A percentile compares a stretch with the other conserved stretches of the same genome.
Conservation (phyloP, 352 stramenopile genomes). For the Pythium brassicae region DNA sequence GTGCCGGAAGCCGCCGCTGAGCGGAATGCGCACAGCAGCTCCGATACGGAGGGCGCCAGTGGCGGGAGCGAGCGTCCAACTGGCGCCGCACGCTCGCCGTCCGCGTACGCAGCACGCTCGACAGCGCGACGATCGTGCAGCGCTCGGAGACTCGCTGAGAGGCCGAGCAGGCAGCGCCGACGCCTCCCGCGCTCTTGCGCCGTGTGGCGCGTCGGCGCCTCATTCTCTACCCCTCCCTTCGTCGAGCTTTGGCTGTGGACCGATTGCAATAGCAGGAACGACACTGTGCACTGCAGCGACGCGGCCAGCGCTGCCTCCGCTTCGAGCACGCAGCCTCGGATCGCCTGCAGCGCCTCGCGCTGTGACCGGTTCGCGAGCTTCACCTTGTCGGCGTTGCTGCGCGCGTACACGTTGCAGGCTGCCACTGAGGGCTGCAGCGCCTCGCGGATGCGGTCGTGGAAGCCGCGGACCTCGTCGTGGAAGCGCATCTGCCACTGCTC, state of each 20-base stretch:
- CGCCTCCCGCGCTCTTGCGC: background rate
- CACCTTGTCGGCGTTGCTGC: slow-evolving; percentile 7
- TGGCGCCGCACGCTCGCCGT: background rate
- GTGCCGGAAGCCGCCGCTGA: background rate
- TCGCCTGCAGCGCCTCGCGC: background rate
- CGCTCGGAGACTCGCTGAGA: slow-evolving; percentile 3
- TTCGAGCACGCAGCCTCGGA: background rate
- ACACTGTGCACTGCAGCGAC: slow-evolving; percentile 12
- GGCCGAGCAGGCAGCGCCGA: slow-evolving; percentile 2
- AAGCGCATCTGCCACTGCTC: slow-evolving; percentile 29
- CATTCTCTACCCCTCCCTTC: background rate
- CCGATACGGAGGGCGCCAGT: slow-evolving; percentile 3
- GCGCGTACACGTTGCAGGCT: slow-evolving; percentile 11
- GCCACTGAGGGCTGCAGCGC: background rate
- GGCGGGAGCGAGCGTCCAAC: background rate
- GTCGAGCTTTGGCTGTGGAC: background rate
- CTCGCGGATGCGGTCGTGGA: slow-evolving; percentile 10
- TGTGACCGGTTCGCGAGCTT: slow-evolving; percentile 8
- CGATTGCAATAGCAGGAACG: slow-evolving; percentile 14
- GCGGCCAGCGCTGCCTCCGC: background rate
- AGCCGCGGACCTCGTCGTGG: slow-evolving; percentile 21
- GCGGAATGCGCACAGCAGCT: slow-evolving; percentile 4
- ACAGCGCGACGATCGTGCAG: background rate
- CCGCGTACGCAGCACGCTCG: background rate
- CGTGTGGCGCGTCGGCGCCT: background rate